Base-by-base conservation (phyloP, 2,329 filamentous ascomycete species). In the Trichoderma koningiopsis region DNA sequence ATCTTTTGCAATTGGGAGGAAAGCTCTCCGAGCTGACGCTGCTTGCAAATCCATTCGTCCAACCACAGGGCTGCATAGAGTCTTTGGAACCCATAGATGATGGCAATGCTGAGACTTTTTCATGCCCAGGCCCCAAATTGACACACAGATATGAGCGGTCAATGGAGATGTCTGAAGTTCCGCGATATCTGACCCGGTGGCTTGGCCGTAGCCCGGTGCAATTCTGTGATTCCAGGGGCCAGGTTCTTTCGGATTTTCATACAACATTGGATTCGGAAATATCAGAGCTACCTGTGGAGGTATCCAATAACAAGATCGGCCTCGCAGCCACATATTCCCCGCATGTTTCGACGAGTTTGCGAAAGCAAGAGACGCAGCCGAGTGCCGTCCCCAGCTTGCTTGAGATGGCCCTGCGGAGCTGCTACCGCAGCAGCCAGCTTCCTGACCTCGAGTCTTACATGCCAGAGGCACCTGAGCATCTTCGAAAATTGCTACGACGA, bases 1-100 rank as follows among this genome's bases (percentile, higher is more conserved):
- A 85, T 29, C 81, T 92, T 2, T 77, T 91, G 24, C 77, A 80
- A 37, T 75, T 77, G 11, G 75, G 78, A 0, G 77, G 81, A 57
- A 83, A 81, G 24, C 80, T 91, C n/a, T 76, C 78, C 14, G 82
- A 82, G 5, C 78, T 92, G n/a, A 81, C 81, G 31, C 73, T 90
- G 3, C 84, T 88, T 68, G 89, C 90, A 0, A 93, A 92, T 74
- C 87, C 87, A 0, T 89, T 91, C 70, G 80, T 85, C 68, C 79
- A 84, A 63, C 83, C 84, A 11, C 75, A 76, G 16, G 35, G 27
- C 5, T 31, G 31, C 19, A 13, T 24, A 29, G 11, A 33, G 66
- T 10, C 33, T 35, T 13, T 35, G 11, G 33, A 35, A 3, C 33
- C 68, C 70, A 1, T 13, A 43, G 8, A 29, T 55, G 19, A 60